phyloP scores from a whole-genome alignment of 108 stramenopile species.

The Nitzschia sp. region DNA sequence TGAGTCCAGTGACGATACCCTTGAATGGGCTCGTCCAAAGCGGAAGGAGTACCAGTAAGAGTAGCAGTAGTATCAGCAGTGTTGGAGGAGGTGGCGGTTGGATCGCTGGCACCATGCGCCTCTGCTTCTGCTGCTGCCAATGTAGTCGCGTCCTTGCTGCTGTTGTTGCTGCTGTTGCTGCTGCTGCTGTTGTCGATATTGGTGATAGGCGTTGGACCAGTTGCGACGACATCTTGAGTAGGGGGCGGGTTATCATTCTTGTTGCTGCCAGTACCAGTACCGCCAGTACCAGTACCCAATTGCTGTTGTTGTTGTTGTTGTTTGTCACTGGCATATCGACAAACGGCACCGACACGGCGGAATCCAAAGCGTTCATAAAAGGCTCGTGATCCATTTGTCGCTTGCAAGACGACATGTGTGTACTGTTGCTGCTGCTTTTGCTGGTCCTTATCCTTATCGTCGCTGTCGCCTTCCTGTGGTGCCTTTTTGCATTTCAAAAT shows the following conservation, averaged over 20 bases:
- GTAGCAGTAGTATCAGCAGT: not conserved
- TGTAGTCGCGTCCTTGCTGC: not conserved
- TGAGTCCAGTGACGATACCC: slow-evolving; percentile 80
- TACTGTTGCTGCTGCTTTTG: too few relatives aligned
- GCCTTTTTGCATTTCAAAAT: slow-evolving; percentile 16
- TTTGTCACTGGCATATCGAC: slow-evolving; percentile 38
- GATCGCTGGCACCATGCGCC: not conserved
- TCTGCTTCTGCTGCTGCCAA: not conserved
- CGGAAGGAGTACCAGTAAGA: not conserved
- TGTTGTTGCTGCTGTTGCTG: too few relatives aligned
- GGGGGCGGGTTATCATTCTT: not conserved
- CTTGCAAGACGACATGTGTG: slow-evolving; percentile 60
- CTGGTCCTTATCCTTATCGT: too few relatives aligned
- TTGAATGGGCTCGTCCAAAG: slow-evolving; percentile 32
- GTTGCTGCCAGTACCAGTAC: not conserved
- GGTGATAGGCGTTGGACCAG: too few relatives aligned
- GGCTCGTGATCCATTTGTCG: slow-evolving; percentile 45
- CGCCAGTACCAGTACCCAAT: too few relatives aligned
- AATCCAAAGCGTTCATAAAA: slow-evolving; percentile 84
- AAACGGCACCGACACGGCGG: slow-evolving; percentile 66
- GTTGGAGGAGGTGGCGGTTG: not conserved
- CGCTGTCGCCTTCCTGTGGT: too few relatives aligned
- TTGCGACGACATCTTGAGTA: not conserved
- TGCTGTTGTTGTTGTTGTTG: too few relatives aligned
- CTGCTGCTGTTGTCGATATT: too few relatives aligned